These are phyloP conservation scores for Zea luxurians DNA, from an alignment of 176 grass and related monocot species.

Conservation along the genomic window DNA sequence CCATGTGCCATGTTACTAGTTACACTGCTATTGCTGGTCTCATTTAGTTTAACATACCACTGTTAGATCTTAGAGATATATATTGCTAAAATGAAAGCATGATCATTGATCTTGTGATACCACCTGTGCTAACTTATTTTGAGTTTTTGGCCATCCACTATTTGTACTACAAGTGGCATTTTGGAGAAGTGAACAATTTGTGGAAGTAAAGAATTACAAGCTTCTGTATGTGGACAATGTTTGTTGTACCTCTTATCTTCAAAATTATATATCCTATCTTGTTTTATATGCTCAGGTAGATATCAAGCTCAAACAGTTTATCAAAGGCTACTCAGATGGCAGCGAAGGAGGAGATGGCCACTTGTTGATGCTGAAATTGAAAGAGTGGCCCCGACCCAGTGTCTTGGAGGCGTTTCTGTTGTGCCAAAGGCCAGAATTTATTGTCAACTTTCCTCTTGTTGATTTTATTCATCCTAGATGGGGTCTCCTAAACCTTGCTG, in stretches of 20 bases:
- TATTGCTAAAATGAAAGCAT: constrained; percentile 1
- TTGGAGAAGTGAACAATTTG: constrained; percentile 4
- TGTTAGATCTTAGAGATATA: constrained; percentile 22
- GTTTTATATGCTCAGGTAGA: constrained; percentile 65
- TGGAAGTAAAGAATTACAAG: constrained; percentile 12
- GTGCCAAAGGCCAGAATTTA: constrained; percentile 90
- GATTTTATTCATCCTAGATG: constrained; percentile 97
- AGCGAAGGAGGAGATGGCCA: constrained; percentile 42
- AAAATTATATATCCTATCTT: constrained; percentile 26
- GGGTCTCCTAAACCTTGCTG: constrained; percentile 87
- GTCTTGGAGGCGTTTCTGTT: constrained; percentile 82
- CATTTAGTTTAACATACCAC: constrained; percentile 16
- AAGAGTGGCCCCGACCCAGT: constrained; percentile 71
- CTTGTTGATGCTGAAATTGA: constrained; percentile 47
- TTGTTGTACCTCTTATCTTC: background rate
- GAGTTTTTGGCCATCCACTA: constrained; percentile 1
- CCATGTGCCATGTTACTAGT: background rate
- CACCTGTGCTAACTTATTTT: background rate
- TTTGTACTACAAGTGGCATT: background rate
- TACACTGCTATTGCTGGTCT: constrained; percentile 17
- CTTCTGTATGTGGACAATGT: background rate
- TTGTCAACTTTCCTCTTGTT: constrained; percentile 92
- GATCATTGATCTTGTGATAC: background rate
- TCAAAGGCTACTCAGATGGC: constrained; percentile 84
- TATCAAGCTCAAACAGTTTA: constrained; percentile 76